phyloP scores from a whole-genome alignment of 2,329 filamentous ascomycete species.

The Microcyclospora tardicrescens region DNA sequence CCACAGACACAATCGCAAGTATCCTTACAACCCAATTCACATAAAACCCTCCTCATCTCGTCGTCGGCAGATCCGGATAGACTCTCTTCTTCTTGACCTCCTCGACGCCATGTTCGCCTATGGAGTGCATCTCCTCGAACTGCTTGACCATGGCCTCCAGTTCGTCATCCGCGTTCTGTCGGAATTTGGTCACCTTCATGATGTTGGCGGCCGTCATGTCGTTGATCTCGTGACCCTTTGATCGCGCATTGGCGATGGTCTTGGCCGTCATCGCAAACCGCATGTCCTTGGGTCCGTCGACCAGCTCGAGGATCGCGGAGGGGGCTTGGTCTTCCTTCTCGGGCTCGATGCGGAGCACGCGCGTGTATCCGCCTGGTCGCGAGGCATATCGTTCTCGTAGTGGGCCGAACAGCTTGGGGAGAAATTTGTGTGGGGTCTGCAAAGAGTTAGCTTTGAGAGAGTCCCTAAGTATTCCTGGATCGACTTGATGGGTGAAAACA shows the following conservation, averaged over 20 bases:
- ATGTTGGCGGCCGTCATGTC: constrained; percentile 67
- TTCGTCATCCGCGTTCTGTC: constrained; percentile 50
- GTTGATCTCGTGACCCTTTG: constrained; percentile 43
- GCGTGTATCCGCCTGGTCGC: constrained; percentile 85
- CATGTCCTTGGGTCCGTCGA: constrained; percentile 88
- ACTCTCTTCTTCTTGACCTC: constrained; percentile 24
- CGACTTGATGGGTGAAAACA: not conserved
- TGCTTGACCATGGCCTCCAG: constrained; percentile 49
- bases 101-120: constrained; percentile 21
- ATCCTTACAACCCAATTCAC: no score
- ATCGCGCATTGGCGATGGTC: constrained; percentile 49
- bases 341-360: constrained; percentile 83
- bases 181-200: constrained; percentile 67
- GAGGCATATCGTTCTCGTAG: constrained; percentile 65
- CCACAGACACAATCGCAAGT: no score
- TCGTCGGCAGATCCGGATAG: constrained; percentile 16
- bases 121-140: constrained; percentile 24
- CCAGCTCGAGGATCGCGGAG: constrained; percentile 83
- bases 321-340: constrained; percentile 76
- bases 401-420: constrained; percentile 80
- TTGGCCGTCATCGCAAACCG: constrained; percentile 89
- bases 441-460: constrained; percentile 5
- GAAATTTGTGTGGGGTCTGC: constrained; percentile 53
- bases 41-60: constrained; percentile 9
- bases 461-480: not conserved